A percentile compares a stretch with the other conserved stretches of the same genome.
Conservation (phyloP, 148 eudicot genomes). For the Camellia japonica region DNA sequence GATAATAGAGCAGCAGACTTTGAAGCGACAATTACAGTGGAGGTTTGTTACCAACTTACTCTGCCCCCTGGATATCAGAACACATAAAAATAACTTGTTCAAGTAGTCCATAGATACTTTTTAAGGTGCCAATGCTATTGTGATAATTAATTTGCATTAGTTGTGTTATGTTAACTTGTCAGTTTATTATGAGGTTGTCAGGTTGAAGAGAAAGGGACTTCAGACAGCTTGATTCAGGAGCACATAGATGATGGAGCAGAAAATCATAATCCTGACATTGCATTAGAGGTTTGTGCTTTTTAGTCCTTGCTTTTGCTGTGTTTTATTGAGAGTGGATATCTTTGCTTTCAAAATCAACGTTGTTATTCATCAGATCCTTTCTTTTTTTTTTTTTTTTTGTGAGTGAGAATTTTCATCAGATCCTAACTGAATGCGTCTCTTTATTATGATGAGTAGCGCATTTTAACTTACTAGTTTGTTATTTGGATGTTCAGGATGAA, state of each 20-base stretch:
- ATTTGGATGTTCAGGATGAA: constrained; percentile 19
- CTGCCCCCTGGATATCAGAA: neutral
- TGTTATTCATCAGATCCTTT: neutral
- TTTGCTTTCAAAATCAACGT: neutral
- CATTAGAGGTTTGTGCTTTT: constrained; percentile 32
- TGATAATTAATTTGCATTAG: neutral
- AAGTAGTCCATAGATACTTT: neutral
- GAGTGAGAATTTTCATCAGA: neutral
- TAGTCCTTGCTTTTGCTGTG: neutral
- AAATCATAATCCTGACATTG: constrained; percentile 9
- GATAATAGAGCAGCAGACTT: constrained; percentile 24
- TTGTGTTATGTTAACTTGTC: constrained; percentile 2
- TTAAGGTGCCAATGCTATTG: neutral
- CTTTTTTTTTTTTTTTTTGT: no score
- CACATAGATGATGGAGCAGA: constrained; percentile 20
- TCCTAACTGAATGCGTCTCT: neutral
- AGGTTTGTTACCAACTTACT: constrained; percentile 21
- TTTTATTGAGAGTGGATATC: neutral
- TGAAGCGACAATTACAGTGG: constrained; percentile 11
- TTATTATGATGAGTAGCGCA: neutral
- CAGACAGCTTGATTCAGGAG: constrained; percentile 25
- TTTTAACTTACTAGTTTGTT: neutral
- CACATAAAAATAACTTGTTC: neutral
- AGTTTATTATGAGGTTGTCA: constrained; percentile 17
- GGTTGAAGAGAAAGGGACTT: constrained; percentile 34